Base-by-base conservation (phyloP, 495 filamentous ascomycete species). In the Annulohypoxylon maeteangense region DNA sequence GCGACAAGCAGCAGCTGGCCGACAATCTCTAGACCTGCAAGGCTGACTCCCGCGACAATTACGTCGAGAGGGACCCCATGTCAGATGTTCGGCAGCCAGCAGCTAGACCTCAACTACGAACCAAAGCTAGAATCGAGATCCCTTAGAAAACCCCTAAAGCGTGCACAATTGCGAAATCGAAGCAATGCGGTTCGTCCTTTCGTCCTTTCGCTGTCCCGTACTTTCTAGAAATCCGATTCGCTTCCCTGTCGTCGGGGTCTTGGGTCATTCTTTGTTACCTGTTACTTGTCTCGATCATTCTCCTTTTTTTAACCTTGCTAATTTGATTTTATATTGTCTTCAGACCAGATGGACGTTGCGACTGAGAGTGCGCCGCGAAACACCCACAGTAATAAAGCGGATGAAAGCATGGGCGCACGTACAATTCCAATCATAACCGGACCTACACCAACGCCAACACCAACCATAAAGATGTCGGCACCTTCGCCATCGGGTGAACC, bases 391-490 rank as follows among this genome's bases (percentile, higher is more conserved):
- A 77, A 83, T 31, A 73, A 79, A 56, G 71, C 73, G 32, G 79
- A 81, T 18, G 77, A 83, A 22, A 68, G 75, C 67, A 79, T 83
- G 78, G 81, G 81, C 62, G 76, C 75, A 59, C 81, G 83, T 67
- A 83, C 80, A 38, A 74, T 85, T 16, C 82, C 83, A n/a, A 84
- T 85, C 59, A 80, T 83, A 44, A 80, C 81, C 50, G 61, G 62
- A 48, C 32, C 75, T 54, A 74, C 70, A 34, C 68, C 73, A 44
- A 78, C 66, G 27, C 68, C 73, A 44, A 78, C 66, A 42, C 83
- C 83, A 50, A 83, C 78, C 36, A 84, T 85, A 68, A 78, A 83
- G 65, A 85, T 81, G 75, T 84, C 83, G 62, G 80, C 81, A 45
- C 82, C 83, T 31, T 83, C 82, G 18, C 82, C 82, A 32, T 62